These are phyloP conservation scores for grape (Vitis vinifera) DNA, from an alignment of 164 flowering plant genomes.

Conservation along the genomic window DNA sequence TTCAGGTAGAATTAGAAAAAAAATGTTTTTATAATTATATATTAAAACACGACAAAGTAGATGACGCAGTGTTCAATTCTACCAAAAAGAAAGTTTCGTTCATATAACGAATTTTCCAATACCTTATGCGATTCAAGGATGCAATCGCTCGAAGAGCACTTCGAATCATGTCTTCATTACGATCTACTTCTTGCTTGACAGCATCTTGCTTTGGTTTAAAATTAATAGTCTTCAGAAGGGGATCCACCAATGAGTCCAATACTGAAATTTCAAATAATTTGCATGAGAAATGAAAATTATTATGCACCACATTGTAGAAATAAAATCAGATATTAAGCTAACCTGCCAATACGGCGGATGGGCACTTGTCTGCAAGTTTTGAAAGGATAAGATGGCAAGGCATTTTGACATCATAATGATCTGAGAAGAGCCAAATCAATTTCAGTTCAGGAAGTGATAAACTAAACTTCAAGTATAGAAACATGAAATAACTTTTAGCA, in stretches of 20 bases:
- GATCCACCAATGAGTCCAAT: conserved; percentile 95
- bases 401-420: conserved; percentile 99
- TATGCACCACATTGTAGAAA: neutral
- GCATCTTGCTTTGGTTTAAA: conserved; percentile 97
- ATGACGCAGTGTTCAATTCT: too few relatives aligned
- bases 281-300: neutral
- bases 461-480: neutral
- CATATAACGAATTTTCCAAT: too few relatives aligned
- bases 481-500: neutral
- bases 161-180: conserved; percentile 98
- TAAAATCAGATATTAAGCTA: conserved; percentile 4
- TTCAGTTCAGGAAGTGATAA: neutral
- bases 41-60: too few relatives aligned
- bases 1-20: too few relatives aligned
- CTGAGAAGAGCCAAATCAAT: conserved; percentile 37
- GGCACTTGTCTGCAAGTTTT: conserved; percentile 95
- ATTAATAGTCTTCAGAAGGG: conserved; percentile 88
- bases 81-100: too few relatives aligned
- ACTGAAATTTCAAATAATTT: conserved; percentile 37
- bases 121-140: conserved; percentile 92
- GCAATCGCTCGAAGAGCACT: conserved; percentile 97
- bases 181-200: conserved; percentile 98
- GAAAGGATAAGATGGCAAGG: conserved; percentile 99
- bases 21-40: too few relatives aligned
- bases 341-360: conserved; percentile 98